phyloP scores from a whole-genome alignment of 371 early-diverging fungal genomes.

The Mucor circinelloides region DNA sequence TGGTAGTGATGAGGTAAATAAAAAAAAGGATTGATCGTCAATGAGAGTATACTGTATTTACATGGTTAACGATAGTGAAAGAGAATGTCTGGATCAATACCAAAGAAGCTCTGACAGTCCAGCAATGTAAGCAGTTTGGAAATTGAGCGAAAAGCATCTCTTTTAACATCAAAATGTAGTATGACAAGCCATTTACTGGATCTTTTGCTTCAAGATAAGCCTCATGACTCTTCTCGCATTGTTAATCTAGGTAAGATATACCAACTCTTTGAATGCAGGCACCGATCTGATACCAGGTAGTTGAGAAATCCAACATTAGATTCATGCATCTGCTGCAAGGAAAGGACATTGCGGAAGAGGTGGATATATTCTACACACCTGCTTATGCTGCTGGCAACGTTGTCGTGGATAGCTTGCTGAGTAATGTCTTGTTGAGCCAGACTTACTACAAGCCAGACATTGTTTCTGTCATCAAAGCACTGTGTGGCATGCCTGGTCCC shows the following conservation, averaged over 20 bases:
- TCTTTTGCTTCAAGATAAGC: conserved; percentile 29
- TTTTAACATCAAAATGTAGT: conserved; percentile 1
- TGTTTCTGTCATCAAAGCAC: conserved; percentile 51
- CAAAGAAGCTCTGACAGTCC: conserved; percentile 49
- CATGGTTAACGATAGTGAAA: conserved; percentile 27
- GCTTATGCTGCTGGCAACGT: conserved; percentile 56
- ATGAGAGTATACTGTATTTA: neutral
- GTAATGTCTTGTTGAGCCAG: conserved; percentile 49
- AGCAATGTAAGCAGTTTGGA: conserved; percentile 38
- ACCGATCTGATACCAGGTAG: conserved; percentile 9
- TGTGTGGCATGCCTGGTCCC: conserved; percentile 53
- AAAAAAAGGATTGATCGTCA: neutral
- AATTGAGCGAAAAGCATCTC: neutral
- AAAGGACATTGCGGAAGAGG: conserved; percentile 35
- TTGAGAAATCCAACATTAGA: conserved; percentile 50
- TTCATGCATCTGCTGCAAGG: conserved; percentile 46
- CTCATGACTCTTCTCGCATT: conserved; percentile 27
- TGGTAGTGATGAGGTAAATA: conserved; percentile 59
- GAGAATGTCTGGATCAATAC: conserved; percentile 38
- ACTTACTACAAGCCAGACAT: conserved; percentile 53
- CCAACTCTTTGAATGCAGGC: too few relatives aligned
- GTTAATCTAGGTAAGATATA: conserved; percentile 31
- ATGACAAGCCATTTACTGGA: conserved; percentile 44
- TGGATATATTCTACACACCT: conserved; percentile 40
- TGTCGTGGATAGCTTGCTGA: conserved; percentile 42